Evolutionary conservation across 164 flowering plant species (phyloP).

Genomic region (Sextonia rubra): DNA sequence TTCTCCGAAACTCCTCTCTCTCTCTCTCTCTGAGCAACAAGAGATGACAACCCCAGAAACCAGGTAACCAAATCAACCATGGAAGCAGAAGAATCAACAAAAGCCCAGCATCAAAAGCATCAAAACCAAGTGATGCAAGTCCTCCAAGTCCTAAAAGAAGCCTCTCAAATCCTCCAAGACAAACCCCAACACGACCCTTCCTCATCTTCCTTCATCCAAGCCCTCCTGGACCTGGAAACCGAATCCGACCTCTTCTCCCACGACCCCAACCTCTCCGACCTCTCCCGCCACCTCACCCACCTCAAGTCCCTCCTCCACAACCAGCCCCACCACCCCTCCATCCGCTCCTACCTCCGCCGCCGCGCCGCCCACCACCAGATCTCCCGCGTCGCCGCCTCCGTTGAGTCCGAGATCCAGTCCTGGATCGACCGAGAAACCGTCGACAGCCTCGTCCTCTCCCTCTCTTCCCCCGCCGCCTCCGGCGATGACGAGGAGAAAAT

Average conservation of each 20-base stretch:
- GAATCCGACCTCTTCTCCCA: constrained; percentile 41
- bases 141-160: constrained; percentile 66
- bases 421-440: constrained; percentile 81
- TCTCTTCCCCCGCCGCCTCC: constrained; percentile 14
- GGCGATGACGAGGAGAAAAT: constrained; percentile 26
- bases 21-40: too few species aligned
- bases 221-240: constrained; percentile 52
- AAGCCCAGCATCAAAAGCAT: neutral
- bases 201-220: constrained; percentile 53
- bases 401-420: constrained; percentile 68
- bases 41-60: neutral
- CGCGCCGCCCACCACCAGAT: constrained; percentile 55
- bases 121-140: constrained; percentile 39
- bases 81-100: neutral
- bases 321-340: constrained; percentile 18
- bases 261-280: constrained; percentile 60
- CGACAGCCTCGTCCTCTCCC: constrained; percentile 31
- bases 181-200: constrained; percentile 31
- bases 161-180: constrained; percentile 53
- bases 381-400: constrained; percentile 60
- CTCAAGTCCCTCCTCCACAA: constrained; percentile 39
- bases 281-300: constrained; percentile 38
- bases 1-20: too few species aligned
- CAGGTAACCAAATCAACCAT: neutral
- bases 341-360: constrained; percentile 46